A percentile compares a stretch with the other conserved stretches of the same genome.
These are phyloP conservation scores for Candida anutae DNA, from an alignment of 1,139 yeast species.

Conservation along the genomic window DNA sequence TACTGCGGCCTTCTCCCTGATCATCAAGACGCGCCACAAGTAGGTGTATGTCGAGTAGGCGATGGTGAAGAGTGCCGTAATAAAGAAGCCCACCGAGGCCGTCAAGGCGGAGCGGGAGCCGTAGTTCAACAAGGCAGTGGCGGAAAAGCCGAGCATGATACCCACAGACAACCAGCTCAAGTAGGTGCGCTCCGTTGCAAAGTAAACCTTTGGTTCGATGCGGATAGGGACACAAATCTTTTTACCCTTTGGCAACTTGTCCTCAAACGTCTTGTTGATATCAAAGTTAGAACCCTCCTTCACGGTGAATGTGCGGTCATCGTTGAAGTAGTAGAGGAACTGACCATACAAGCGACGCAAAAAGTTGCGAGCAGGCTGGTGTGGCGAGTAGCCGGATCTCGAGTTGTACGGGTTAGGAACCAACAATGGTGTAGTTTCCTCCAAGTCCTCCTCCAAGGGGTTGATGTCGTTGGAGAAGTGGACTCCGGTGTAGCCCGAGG, in stretches of 20 bases:
- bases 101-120: slow-evolving; percentile 64
- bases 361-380: slow-evolving; percentile 25
- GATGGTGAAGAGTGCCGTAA: slow-evolving; percentile 70
- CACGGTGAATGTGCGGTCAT: slow-evolving; percentile 64
- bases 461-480: slow-evolving; percentile 41
- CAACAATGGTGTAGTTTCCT: slow-evolving; percentile 34
- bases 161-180: slow-evolving; percentile 74
- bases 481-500: slow-evolving; percentile 31
- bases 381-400: slow-evolving; percentile 11
- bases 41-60: slow-evolving; percentile 68
- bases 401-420: slow-evolving; percentile 28
- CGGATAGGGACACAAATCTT: slow-evolving; percentile 70
- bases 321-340: slow-evolving; percentile 45
- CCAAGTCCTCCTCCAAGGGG: slow-evolving; percentile 43
- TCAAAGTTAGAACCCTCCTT: slow-evolving; percentile 80
- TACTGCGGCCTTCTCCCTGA: slow-evolving; percentile 74
- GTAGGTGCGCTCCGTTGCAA: slow-evolving; percentile 77
- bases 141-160: slow-evolving; percentile 65
- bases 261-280: slow-evolving; percentile 37
- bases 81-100: slow-evolving; percentile 85
- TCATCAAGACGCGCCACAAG: slow-evolving; percentile 74
- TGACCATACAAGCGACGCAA: slow-evolving; percentile 27
- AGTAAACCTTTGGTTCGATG: slow-evolving; percentile 79
- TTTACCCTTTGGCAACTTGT: slow-evolving; percentile 69
- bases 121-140: slow-evolving; percentile 61